Base-by-base conservation (phyloP, 441 rosid species). In the Erodium texanum region DNA sequence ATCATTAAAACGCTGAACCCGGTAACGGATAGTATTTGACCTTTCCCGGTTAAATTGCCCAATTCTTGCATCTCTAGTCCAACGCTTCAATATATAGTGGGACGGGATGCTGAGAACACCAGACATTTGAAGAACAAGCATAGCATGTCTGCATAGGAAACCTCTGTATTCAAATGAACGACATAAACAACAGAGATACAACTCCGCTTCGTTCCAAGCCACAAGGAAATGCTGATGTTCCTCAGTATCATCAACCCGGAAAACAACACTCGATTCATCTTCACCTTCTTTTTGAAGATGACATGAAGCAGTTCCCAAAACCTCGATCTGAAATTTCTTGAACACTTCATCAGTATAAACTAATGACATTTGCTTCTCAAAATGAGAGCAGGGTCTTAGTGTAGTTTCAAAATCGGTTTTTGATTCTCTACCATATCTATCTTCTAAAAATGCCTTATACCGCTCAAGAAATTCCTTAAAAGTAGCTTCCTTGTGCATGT, bases 61-160 rank as follows among this genome's bases (percentile, higher is more conserved):
- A 41, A 67, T 67, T 71, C 79, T 81, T 67, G 84, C 80, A 62
- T 80, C 77, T 72, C 71, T 88, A 61, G 82, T 82, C 91, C 91
- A 88, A 19, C 89, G 85, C 73, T 80, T 83, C 75, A 83, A 64
- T 74, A 86, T 76, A 79, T 82, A 85, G 68, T 11, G 82, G 73
- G 76, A 70, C 27, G 94, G 94, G 62, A 88, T 76, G 70, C 70
- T 62, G 7, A 82, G 77, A 75, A 82, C 63, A 36, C 87, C 87
- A 68, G 83, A 77, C 66, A 75, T 77, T 71, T 86, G 86, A 76
- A 88, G 87, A 66, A 85, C 87, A 64, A 88, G 83, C 67, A 88
- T 78, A 1, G 83, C 83, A 69, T 88, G 94, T 72, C 82, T 85
- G 77, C 94, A 86, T 32, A 88, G 85, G 72, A 82, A 74, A 32